A percentile compares a stretch with the other conserved stretches of the same genome.
Evolutionary conservation across 257 asterid genomes (phyloP).

Genomic region (Ehretia macrophylla): DNA sequence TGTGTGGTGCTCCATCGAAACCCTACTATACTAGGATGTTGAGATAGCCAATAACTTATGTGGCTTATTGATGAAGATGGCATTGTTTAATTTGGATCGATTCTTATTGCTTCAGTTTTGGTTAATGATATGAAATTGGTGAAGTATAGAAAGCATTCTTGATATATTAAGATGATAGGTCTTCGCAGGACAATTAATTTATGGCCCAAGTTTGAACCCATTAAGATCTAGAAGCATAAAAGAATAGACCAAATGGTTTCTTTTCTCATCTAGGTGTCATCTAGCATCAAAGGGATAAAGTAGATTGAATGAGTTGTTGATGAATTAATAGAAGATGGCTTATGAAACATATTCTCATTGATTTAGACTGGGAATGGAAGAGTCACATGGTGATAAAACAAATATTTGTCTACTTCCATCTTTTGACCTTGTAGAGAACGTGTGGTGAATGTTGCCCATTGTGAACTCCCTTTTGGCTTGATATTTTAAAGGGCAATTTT

Average conservation of each 20-base stretch:
- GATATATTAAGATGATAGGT: not conserved
- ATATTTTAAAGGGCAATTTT: no score
- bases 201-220: not conserved
- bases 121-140: not conserved
- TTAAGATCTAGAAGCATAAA: not conserved
- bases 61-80: not conserved
- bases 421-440: no score
- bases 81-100: constrained; percentile 4
- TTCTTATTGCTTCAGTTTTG: no score
- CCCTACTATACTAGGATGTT: constrained; percentile 46
- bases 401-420: no score
- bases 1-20: constrained; percentile 75
- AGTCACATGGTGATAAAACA: not conserved
- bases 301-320: not conserved
- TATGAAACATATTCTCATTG: not conserved
- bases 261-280: not conserved
- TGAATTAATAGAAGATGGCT: not conserved
- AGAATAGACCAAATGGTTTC: not conserved
- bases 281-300: not conserved
- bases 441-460: no score
- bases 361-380: not conserved
- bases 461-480: no score
- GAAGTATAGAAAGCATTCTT: not conserved
- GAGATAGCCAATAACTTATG: constrained; percentile 43
- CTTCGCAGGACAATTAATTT: not conserved